These are phyloP conservation scores for Ramaria sp. DNA, from an alignment of 768 basidiomycete species.

Conservation along the genomic window DNA sequence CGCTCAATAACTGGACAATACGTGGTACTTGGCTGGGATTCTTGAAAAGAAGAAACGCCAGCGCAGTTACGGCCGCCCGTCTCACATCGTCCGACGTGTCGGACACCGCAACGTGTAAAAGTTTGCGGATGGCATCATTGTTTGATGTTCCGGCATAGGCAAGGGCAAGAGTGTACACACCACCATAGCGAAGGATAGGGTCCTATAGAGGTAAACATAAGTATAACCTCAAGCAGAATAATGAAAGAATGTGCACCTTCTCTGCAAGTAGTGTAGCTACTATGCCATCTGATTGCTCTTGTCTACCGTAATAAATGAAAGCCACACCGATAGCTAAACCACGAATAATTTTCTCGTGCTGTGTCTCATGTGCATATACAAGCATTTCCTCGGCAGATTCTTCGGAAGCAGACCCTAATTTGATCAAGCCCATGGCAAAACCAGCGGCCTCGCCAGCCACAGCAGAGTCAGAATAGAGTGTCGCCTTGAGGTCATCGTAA, in stretches of 20 bases:
- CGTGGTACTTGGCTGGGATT: slow-evolving; percentile 93
- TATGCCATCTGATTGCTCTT: slow-evolving; percentile 85
- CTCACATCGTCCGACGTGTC: slow-evolving; percentile 98
- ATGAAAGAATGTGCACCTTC: slow-evolving; percentile 43
- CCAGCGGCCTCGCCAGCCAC: slow-evolving; percentile 94
- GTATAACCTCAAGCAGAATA: slow-evolving; percentile 6
- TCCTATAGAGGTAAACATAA: slow-evolving; percentile 42
- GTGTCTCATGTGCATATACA: slow-evolving; percentile 90
- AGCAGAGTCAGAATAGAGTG: slow-evolving; percentile 89
- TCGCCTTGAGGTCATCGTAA: slow-evolving; percentile 84
- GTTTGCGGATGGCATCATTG: slow-evolving; percentile 83
- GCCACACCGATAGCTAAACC: slow-evolving; percentile 89
- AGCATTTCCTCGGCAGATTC: slow-evolving; percentile 89
- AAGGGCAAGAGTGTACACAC: slow-evolving; percentile 91
- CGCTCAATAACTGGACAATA: slow-evolving; percentile 91
- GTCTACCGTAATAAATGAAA: slow-evolving; percentile 84
- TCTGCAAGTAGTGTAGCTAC: slow-evolving; percentile 71
- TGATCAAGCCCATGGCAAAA: slow-evolving; percentile 95
- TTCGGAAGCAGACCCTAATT: slow-evolving; percentile 85
- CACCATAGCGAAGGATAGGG: slow-evolving; percentile 93
- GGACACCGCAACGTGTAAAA: slow-evolving; percentile 94
- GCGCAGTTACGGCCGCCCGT: slow-evolving; percentile 88
- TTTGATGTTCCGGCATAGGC: slow-evolving; percentile 96
- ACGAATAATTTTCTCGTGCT: slow-evolving; percentile 98
- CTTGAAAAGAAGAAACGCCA: slow-evolving; percentile 96